Evolutionary conservation across 306 rosid species (phyloP).

Genomic region (Prunus dulcis): DNA sequence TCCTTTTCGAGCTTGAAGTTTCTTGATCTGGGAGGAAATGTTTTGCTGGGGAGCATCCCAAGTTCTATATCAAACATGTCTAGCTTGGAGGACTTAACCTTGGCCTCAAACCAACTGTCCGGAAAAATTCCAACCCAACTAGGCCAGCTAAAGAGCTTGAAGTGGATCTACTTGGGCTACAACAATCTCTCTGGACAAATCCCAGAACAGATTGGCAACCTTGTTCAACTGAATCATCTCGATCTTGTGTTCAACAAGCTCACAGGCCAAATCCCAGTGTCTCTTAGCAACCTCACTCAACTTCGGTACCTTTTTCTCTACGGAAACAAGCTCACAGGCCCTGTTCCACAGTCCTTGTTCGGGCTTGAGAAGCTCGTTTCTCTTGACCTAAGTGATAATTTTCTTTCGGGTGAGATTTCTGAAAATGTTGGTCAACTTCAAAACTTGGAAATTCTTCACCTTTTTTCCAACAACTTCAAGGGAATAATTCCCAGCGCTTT

Average conservation of each 20-base stretch:
- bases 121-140: constrained; percentile 60
- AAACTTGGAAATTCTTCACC: constrained; percentile 72
- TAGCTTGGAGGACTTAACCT: constrained; percentile 52
- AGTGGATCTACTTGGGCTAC: constrained; percentile 82
- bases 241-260: constrained; percentile 89
- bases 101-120: constrained; percentile 76
- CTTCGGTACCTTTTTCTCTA: constrained; percentile 79
- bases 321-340: constrained; percentile 69
- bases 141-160: constrained; percentile 53
- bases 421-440: constrained; percentile 51
- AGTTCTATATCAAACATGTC: constrained; percentile 53
- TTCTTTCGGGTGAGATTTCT: constrained; percentile 69
- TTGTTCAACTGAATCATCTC: constrained; percentile 59
- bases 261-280: constrained; percentile 63
- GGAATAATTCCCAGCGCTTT: constrained; percentile 64
- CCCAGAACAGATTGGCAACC: constrained; percentile 59
- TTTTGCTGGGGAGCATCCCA: constrained; percentile 65
- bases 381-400: constrained; percentile 82
- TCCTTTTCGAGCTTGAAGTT: constrained; percentile 44
- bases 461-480: constrained; percentile 65
- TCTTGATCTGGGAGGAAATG: constrained; percentile 86
- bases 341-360: constrained; percentile 53
- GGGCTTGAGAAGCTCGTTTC: constrained; percentile 56
- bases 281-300: constrained; percentile 58
- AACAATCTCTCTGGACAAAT: constrained; percentile 80